phyloP scores from a whole-genome alignment of 805 yeast genomes.

The Blastobotrys terrestris region DNA sequence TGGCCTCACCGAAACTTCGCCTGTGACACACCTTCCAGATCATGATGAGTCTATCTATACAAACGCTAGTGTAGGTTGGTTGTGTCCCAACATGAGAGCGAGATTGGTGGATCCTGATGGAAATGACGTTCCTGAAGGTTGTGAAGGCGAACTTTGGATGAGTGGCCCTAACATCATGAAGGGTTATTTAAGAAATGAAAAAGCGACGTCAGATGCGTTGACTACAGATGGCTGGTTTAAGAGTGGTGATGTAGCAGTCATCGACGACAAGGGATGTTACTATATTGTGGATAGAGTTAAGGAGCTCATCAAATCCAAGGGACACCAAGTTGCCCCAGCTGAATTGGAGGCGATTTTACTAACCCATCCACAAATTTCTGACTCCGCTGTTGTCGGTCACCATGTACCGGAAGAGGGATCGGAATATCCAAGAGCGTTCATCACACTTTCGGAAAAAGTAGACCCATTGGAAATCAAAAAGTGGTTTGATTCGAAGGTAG shows the following conservation, averaged over 20 bases:
- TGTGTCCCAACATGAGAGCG: conserved; percentile 43
- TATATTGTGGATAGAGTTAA: conserved; percentile 56
- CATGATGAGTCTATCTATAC: conserved; percentile 32
- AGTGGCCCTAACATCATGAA: conserved; percentile 52
- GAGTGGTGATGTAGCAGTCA: conserved; percentile 51
- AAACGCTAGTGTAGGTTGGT: conserved; percentile 42
- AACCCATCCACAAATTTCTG: conserved; percentile 71
- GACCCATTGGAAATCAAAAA: conserved; percentile 24
- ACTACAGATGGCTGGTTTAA: conserved; percentile 49
- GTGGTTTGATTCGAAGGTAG: conserved; percentile 34
- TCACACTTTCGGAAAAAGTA: conserved; percentile 20
- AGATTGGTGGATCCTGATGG: conserved; percentile 37
- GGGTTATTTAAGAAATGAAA: conserved; percentile 44
- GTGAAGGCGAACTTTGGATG: conserved; percentile 48
- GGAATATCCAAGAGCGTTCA: conserved; percentile 40
- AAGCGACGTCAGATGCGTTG: conserved; percentile 42
- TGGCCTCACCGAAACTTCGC: conserved; percentile 49
- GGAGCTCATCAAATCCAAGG: conserved; percentile 60
- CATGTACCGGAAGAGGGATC: conserved; percentile 71
- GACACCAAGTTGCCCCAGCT: conserved; percentile 91
- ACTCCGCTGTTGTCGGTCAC: conserved; percentile 83
- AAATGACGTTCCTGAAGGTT: conserved; percentile 45
- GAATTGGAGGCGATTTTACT: conserved; percentile 84
- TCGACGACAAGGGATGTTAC: conserved; percentile 35
- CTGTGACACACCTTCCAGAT: conserved; percentile 40